Evolutionary conservation across 192 early-diverging fungal genomes (phyloP).

Genomic region (Dispira simplex): DNA sequence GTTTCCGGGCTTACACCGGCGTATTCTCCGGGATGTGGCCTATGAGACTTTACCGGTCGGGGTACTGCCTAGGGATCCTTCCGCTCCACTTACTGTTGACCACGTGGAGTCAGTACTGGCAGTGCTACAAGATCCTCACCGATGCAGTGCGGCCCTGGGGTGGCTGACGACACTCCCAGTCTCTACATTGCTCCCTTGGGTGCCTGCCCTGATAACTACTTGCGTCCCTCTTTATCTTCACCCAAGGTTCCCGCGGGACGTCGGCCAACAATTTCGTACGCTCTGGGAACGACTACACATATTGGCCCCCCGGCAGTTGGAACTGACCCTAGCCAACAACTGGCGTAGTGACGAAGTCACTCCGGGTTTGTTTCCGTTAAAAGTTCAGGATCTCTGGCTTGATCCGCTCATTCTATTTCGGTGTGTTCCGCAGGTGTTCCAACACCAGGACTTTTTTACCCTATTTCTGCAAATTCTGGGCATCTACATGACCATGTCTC

Average conservation of each 20-base stretch:
- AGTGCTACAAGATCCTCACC: background rate
- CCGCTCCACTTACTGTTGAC: background rate
- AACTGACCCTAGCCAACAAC: constrained; percentile 18
- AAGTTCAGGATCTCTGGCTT: constrained; percentile 30
- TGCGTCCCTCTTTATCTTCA: constrained; percentile 3
- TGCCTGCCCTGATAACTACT: background rate
- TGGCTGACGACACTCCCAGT: background rate
- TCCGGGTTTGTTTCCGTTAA: too few relatives aligned
- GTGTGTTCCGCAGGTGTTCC: constrained; percentile 33
- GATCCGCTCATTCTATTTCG: constrained; percentile 40
- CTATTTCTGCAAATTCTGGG: constrained; percentile 20
- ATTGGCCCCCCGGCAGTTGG: constrained; percentile 20
- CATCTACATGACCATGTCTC: constrained; percentile 24
- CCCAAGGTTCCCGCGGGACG: background rate
- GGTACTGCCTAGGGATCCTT: background rate
- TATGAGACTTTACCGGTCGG: background rate
- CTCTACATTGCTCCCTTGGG: background rate
- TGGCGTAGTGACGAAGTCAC: constrained; percentile 16
- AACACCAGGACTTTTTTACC: constrained; percentile 27
- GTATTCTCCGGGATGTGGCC: background rate
- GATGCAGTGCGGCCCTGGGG: background rate
- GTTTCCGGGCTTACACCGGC: background rate
- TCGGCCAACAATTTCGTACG: constrained; percentile 12
- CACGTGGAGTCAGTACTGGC: background rate
- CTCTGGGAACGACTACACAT: constrained; percentile 23